phyloP scores from a whole-genome alignment of 2,329 filamentous ascomycete genomes.

The Amylocarpus encephaloides region DNA sequence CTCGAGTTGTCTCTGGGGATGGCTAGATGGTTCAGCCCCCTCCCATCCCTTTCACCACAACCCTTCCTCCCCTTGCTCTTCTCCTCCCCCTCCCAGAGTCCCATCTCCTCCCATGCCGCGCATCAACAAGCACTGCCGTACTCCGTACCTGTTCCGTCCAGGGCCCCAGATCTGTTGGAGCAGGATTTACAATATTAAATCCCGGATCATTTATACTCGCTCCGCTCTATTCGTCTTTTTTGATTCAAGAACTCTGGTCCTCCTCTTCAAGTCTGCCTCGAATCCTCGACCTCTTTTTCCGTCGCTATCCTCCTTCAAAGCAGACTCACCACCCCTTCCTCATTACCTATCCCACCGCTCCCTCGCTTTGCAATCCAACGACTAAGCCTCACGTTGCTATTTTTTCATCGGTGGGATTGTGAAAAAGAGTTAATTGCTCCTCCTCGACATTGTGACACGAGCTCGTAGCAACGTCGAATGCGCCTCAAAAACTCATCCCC shows the following conservation, averaged over 20 bases:
- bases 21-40: neutral
- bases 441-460: neutral
- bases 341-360: neutral
- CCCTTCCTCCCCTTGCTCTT: neutral
- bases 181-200: neutral
- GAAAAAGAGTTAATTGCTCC: neutral
- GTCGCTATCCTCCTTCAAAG: neutral
- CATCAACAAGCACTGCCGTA: neutral
- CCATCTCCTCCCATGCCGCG: neutral
- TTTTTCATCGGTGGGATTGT: conserved; percentile 3
- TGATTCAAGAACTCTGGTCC: conserved; percentile 2
- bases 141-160: neutral
- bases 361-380: neutral
- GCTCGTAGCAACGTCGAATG: neutral
- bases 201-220: neutral
- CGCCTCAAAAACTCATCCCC: conserved; percentile 1
- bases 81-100: neutral
- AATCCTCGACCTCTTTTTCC: conserved; percentile 3
- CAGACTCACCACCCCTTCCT: neutral
- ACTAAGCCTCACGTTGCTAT: neutral
- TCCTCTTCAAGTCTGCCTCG: conserved; percentile 8
- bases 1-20: too few species aligned
- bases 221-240: neutral
- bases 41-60: too few species aligned
- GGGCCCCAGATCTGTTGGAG: neutral